Evolutionary conservation across 1,284 basidiomycete genomes (phyloP).

Genomic region (Amylostereum chailletii): DNA sequence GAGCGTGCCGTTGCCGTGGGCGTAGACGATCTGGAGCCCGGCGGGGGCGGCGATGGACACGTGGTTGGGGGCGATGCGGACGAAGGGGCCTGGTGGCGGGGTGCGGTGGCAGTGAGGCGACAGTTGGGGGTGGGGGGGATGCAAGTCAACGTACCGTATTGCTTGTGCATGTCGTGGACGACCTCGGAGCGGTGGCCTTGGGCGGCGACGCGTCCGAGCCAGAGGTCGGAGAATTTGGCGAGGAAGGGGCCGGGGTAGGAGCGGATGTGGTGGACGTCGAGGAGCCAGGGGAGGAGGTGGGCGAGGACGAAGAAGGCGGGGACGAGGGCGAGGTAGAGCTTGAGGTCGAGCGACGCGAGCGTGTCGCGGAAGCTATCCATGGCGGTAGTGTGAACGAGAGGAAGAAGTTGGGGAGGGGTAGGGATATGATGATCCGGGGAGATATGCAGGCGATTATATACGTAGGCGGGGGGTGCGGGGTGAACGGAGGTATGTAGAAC

Average conservation of each 20-base stretch:
- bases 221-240: conserved; percentile 71
- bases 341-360: neutral
- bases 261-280: conserved; percentile 52
- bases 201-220: conserved; percentile 63
- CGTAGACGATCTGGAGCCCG: conserved; percentile 69
- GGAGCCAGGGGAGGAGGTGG: conserved; percentile 50
- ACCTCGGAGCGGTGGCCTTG: conserved; percentile 69
- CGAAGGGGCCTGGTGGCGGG: conserved; percentile 49
- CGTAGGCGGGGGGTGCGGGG: too few species aligned
- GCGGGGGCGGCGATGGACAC: conserved; percentile 76
- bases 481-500: too few species aligned
- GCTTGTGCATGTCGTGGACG: conserved; percentile 71
- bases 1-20: conserved; percentile 70
- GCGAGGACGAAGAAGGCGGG: conserved; percentile 28
- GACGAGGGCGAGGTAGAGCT: conserved; percentile 2
- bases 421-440: neutral
- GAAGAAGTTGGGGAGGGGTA: too few species aligned
- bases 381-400: too few species aligned
- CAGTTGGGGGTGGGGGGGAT: too few species aligned
- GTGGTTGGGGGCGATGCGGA: conserved; percentile 86
- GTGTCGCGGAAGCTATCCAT: too few species aligned
- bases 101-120: too few species aligned
- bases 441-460: too few species aligned
- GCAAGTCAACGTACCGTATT: conserved; percentile 48
- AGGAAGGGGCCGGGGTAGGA: conserved; percentile 66